Percentiles rank a stretch among this genome's conserved stretches.
Evolutionary conservation across 306 rosid species (phyloP).

Genomic region (Macrotyloma uniflorum): DNA sequence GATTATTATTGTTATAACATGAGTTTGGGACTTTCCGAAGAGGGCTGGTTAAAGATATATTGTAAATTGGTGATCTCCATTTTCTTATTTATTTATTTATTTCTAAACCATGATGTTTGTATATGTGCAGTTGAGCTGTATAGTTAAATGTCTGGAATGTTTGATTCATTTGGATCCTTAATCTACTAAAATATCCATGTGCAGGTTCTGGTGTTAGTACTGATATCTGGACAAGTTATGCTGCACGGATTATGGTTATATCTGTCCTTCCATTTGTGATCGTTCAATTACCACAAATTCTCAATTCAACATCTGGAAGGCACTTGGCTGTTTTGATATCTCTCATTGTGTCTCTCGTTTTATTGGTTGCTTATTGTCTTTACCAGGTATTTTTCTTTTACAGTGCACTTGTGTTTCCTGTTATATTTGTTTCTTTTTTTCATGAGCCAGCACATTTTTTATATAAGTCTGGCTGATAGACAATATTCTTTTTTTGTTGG

Average conservation of each 20-base stretch:
- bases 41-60: neutral
- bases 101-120: constrained; percentile 15
- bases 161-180: constrained; percentile 23
- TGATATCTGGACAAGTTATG: constrained; percentile 92
- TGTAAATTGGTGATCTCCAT: neutral
- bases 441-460: neutral
- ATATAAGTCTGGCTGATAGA: neutral
- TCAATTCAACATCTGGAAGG: constrained; percentile 73
- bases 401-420: neutral
- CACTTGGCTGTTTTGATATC: constrained; percentile 79
- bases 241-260: constrained; percentile 80
- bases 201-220: constrained; percentile 97
- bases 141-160: constrained; percentile 1
- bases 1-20: neutral
- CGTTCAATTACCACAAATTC: constrained; percentile 86
- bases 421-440: neutral
- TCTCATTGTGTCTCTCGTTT: constrained; percentile 58
- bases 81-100: constrained; percentile 4
- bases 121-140: neutral
- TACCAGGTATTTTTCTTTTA: constrained; percentile 66
- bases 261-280: constrained; percentile 81
- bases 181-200: constrained; percentile 31
- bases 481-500: neutral
- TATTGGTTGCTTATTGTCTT: constrained; percentile 69
- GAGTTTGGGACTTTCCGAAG: constrained; percentile 26